Base-by-base conservation (phyloP, 805 yeast genomes). In the Zygotorulaspora sp. region DNA sequence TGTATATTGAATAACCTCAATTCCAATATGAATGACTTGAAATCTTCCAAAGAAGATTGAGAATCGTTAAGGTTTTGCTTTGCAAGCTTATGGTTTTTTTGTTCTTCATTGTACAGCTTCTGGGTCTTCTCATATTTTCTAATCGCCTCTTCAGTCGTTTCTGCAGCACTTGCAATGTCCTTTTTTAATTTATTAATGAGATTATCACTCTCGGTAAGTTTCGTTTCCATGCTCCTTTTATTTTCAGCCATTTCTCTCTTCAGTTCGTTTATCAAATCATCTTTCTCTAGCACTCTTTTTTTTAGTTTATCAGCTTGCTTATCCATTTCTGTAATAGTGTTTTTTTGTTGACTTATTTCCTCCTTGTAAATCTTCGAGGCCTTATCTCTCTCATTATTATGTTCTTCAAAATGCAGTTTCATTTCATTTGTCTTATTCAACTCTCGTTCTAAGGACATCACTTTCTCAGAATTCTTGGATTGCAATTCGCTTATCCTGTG, bases 1-100 rank as follows among this genome's bases (percentile, higher is more conserved):
- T 41, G 35, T 7, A 38, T 14, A 8, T 43, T 43, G 22, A 52
- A 52, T 7, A 52, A 22, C 15, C 36, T 28, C 6, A 49, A 27
- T 26, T 41, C 28, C 18, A 35, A 31, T 16, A 52, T 22, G 36
- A 35, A 49, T 6, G 26, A 19, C 10, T 32, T 30, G 12, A 47
- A 40, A 7, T 28, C 31, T 9, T 27, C 34, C 6, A 22, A 30
- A n/a, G 24, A 25, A 14, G 28, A 30, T 20, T 23, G 30, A 9
- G 26, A 14, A 22, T 39, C 43, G 5, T 25, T 26, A 15, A 35
- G 16, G n/a, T 35, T 29, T 7, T 38, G 27, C 20, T 26, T 31
- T 23, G 33, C 16, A 9, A 15, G 38, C 2, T 32, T 41, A 29
- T 34, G 36, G 12, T 12, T 35, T 24, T n/a, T 30, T n/a, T 30